These are phyloP conservation scores for Kondoa subrosea DNA, from an alignment of 768 basidiomycete genomes.

Conservation along the genomic window DNA sequence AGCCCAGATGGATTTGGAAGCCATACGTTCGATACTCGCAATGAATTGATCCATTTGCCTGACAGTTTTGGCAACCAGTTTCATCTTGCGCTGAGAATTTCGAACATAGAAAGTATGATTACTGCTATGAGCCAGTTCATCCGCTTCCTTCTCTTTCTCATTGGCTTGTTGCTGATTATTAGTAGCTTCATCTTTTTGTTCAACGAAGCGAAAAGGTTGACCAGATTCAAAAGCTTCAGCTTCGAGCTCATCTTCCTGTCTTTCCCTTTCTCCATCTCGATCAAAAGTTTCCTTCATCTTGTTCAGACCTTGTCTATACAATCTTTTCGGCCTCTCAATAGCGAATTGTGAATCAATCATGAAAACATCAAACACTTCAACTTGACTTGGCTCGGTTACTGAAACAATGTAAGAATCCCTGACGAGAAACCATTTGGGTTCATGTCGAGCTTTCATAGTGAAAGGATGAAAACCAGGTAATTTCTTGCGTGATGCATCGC, in stretches of 20 bases:
- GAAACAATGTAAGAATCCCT: slow-evolving; percentile 81
- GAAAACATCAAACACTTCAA: slow-evolving; percentile 85
- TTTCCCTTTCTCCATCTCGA: not conserved
- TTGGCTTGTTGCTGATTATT: slow-evolving; percentile 23
- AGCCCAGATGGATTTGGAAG: slow-evolving; percentile 57
- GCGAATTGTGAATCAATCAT: slow-evolving; percentile 72
- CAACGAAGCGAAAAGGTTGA: not conserved
- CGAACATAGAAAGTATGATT: slow-evolving; percentile 88
- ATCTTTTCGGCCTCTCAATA: slow-evolving; percentile 75
- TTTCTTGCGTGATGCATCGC: slow-evolving; percentile 47
- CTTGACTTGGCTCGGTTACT: slow-evolving; percentile 67
- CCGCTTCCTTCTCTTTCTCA: slow-evolving; percentile 21
- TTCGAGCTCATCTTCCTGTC: slow-evolving; percentile 4
- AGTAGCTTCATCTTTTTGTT: slow-evolving; percentile 53
- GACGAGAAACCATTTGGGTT: slow-evolving; percentile 74
- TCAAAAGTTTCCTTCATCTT: slow-evolving; percentile 37
- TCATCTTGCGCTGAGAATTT: slow-evolving; percentile 76
- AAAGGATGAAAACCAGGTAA: slow-evolving; percentile 35
- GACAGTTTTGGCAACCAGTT: slow-evolving; percentile 76
- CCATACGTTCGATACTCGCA: slow-evolving; percentile 66
- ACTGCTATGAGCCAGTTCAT: slow-evolving; percentile 48
- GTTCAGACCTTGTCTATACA: slow-evolving; percentile 68
- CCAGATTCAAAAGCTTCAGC: not conserved
- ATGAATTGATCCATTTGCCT: slow-evolving; percentile 97
- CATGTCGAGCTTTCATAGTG: slow-evolving; percentile 37